Percentiles rank a stretch among this genome's conserved stretches.
Evolutionary conservation across 139 green algal genomes (phyloP).

Genomic region (Chlorella vulgaris): DNA sequence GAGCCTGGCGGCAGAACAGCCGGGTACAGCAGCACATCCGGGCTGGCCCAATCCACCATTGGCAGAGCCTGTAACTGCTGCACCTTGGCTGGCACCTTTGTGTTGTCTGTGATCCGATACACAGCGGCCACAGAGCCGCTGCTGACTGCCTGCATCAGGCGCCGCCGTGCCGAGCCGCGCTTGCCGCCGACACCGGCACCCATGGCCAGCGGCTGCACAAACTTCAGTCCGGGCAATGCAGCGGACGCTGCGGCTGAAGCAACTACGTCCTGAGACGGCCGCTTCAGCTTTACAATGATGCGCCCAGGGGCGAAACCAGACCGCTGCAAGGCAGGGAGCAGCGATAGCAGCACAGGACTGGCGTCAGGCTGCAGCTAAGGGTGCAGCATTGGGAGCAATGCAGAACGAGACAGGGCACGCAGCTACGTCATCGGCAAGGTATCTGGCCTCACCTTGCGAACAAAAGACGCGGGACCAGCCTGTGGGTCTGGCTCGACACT

Average conservation of each 20-base stretch:
- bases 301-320: neutral
- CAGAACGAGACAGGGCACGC: too few relatives aligned
- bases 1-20: neutral
- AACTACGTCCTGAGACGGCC: neutral
- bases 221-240: constrained; percentile 1
- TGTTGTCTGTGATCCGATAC: constrained; percentile 2
- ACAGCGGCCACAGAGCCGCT: neutral
- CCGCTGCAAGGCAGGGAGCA: neutral
- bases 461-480: neutral
- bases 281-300: constrained; percentile 1
- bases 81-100: neutral
- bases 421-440: neutral
- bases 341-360: neutral
- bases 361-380: too few relatives aligned
- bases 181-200: neutral
- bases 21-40: neutral
- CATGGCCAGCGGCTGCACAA: neutral
- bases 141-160: constrained; percentile 1
- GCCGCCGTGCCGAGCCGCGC: neutral
- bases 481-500: neutral
- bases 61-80: neutral
- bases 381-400: too few relatives aligned
- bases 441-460: neutral
- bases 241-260: neutral
- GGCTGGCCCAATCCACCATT: constrained; percentile 4